Evolutionary conservation across 257 asterid genomes (phyloP), one percentile per base, ranked within the genome.

Genomic region (Avicennia marina): DNA sequence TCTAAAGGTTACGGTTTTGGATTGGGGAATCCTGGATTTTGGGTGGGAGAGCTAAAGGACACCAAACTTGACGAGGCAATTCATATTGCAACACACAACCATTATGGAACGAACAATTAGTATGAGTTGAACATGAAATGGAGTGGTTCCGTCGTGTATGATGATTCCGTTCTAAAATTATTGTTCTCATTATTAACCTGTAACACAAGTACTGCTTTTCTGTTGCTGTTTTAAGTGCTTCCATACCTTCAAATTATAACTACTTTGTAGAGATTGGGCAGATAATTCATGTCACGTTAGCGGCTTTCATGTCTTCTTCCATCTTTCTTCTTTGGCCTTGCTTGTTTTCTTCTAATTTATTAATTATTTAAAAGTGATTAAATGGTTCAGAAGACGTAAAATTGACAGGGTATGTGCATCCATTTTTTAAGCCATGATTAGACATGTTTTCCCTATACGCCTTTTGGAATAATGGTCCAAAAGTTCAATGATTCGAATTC

Each of bases 81-180:
- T 72, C 26, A 10, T 38, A 59, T 52, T 45, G 57, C 20, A 39
- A n/a, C n/a, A 27, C 45, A 29, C 45, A 51, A 21, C 21, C 43
- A 53, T 20, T 48, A 17, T 46, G 13, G 56, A n/a, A 34, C 22
- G 3, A 12, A 15, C 16, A 36, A 45, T 29, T 51, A 59, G 68
- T 70, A 71, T 60, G n/a, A 39, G 53, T 56, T 33, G 33, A 44
- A 44, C 53, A 11, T 56, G 58, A 53, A 51, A 48, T 38, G 50
- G 52, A 59, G 49, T 51, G 32, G 60, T 57, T 62, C 64, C 62
- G 21, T 22, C 62, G 53, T 72, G 50, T 43, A 56, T 33, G 61
- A 65, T 39, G 60, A 25, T 55, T 31, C 29, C 22, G 21, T 16
- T 40, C 18, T 60, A 7, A 31, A 43, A 44, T 1, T 26, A 7